Evolutionary conservation across 257 asterid genomes (phyloP).

Genomic region (Penstemon barbatus): DNA sequence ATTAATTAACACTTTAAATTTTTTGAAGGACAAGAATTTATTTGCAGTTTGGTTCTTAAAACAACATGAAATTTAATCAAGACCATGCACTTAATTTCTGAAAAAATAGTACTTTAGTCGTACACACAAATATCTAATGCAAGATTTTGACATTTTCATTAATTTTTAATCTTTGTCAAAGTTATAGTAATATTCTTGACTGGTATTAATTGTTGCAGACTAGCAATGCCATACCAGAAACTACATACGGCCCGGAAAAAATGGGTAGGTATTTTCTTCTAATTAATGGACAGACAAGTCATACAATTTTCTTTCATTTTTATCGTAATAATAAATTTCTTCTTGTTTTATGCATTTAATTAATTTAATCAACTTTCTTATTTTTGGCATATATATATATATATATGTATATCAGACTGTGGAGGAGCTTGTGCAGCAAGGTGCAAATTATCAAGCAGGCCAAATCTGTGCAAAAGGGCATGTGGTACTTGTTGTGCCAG

Average conservation of each 20-base stretch:
- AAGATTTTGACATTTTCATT: too few species aligned
- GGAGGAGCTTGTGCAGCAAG: conserved; percentile 53
- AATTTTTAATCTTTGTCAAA: too few species aligned
- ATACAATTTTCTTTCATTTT: neutral
- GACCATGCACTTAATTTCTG: too few species aligned
- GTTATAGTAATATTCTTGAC: too few species aligned
- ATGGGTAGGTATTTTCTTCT: conserved; percentile 36
- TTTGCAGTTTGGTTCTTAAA: too few species aligned
- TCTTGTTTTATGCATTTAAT: neutral
- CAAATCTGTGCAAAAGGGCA: conserved; percentile 60
- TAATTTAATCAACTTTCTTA: neutral
- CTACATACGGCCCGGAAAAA: conserved; percentile 16
- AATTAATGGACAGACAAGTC: too few species aligned
- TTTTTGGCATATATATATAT: neutral
- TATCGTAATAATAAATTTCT: too few species aligned
- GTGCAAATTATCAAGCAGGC: conserved; percentile 58
- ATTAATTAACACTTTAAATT: too few species aligned
- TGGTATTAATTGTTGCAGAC: conserved; percentile 43
- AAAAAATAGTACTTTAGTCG: too few species aligned
- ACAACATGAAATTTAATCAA: too few species aligned
- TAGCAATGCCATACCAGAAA: conserved; percentile 31
- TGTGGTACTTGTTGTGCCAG: conserved; percentile 67
- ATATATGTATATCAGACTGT: conserved; percentile 40
- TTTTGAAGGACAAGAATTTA: too few species aligned
- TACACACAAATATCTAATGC: too few species aligned